Conservation (phyloP, 129 eudicot genomes). For the Saussurea involucrata region DNA sequence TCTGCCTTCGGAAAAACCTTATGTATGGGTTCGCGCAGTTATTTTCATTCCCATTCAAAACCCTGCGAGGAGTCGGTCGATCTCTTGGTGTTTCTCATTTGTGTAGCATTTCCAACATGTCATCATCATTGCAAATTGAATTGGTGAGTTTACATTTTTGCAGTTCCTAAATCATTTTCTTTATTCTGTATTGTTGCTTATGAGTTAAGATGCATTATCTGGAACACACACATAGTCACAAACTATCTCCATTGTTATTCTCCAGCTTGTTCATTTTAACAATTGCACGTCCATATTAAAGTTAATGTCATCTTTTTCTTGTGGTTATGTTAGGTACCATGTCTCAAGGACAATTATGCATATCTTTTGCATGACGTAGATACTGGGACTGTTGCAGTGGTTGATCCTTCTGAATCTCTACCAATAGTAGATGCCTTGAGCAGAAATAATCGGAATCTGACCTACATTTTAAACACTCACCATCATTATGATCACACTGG, state of each 20-base stretch:
- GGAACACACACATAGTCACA: neutral
- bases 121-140: constrained; percentile 77
- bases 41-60: constrained; percentile 77
- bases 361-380: constrained; percentile 79
- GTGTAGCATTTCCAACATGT: constrained; percentile 66
- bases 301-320: neutral
- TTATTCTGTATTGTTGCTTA: neutral
- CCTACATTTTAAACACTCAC: constrained; percentile 81
- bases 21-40: constrained; percentile 72
- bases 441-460: constrained; percentile 70
- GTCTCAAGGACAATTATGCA: constrained; percentile 84
- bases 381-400: constrained; percentile 97
- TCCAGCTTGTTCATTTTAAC: neutral
- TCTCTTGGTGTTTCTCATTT: constrained; percentile 68
- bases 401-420: constrained; percentile 91
- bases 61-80: constrained; percentile 67
- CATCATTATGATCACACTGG: constrained; percentile 98
- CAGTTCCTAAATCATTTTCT: neutral
- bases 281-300: neutral
- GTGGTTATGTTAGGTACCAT: constrained; percentile 56
- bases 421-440: constrained; percentile 78
- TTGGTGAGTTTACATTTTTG: constrained; percentile 45
- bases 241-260: neutral
- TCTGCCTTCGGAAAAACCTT: constrained; percentile 69
- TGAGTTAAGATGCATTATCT: neutral